Evolutionary conservation across 2,329 filamentous ascomycete genomes (phyloP).

Genomic region (Colletotrichum kahawae): DNA sequence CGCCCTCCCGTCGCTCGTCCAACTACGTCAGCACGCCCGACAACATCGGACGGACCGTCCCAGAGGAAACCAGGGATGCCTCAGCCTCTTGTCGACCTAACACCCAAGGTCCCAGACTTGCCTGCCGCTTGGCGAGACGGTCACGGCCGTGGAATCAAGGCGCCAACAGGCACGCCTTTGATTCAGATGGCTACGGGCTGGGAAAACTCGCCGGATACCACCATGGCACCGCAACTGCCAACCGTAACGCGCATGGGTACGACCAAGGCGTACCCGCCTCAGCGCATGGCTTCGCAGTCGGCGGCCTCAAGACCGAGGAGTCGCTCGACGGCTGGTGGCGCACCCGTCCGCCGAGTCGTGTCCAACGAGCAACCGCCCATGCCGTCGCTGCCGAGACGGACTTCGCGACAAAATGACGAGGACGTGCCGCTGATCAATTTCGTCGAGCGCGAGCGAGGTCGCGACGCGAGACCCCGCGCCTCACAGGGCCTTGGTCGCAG

Average conservation of each 20-base stretch:
- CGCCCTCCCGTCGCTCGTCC: slow-evolving; percentile 25
- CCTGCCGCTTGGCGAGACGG: slow-evolving; percentile 61
- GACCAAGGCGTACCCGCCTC: slow-evolving; percentile 14
- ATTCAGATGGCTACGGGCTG: slow-evolving; percentile 48
- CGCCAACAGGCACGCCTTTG: slow-evolving; percentile 45
- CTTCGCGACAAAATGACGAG: slow-evolving; percentile 18
- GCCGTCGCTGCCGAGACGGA: slow-evolving; percentile 18
- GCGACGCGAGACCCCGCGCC: slow-evolving; percentile 10
- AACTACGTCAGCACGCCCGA: slow-evolving; percentile 28
- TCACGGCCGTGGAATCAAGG: slow-evolving; percentile 53
- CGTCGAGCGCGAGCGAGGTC: slow-evolving; percentile 15
- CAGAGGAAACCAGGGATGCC: slow-evolving; percentile 38
- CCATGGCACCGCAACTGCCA: slow-evolving; percentile 5
- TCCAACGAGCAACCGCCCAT: slow-evolving; percentile 23
- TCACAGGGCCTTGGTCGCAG: slow-evolving; percentile 13
- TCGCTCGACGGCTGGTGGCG: slow-evolving; percentile 14
- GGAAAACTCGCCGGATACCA: slow-evolving; percentile 7
- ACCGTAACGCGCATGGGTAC: slow-evolving; percentile 18
- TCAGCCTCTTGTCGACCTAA: slow-evolving; percentile 72
- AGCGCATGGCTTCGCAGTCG: slow-evolving; percentile 20
- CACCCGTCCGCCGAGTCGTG: slow-evolving; percentile 11
- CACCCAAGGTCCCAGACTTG: slow-evolving; percentile 67
- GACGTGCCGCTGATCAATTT: slow-evolving; percentile 25
- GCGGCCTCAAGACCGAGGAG: slow-evolving; percentile 14
- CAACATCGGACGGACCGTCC: slow-evolving; percentile 21